These are phyloP conservation scores for Terfezia claveryi DNA, from an alignment of 495 filamentous ascomycete genomes.

Conservation along the genomic window DNA sequence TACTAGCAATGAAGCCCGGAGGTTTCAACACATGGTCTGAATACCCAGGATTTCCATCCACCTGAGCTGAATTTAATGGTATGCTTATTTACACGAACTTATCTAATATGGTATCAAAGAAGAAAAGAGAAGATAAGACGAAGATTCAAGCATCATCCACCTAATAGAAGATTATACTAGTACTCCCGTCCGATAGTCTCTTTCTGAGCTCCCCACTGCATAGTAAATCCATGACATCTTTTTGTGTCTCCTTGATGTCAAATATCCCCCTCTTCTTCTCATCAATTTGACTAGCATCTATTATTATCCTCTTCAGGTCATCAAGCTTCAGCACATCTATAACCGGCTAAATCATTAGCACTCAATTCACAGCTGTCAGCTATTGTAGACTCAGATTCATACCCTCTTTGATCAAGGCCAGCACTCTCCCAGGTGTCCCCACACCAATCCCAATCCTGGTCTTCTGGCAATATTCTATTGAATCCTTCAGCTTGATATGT, in stretches of 20 bases:
- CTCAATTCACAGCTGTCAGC: background rate
- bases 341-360: constrained; percentile 2
- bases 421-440: constrained; percentile 63
- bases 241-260: constrained; percentile 75
- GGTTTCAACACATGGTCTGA: no score
- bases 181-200: background rate
- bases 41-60: no score
- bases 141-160: no score
- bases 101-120: no score
- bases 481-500: constrained; percentile 85
- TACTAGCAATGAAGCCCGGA: no score
- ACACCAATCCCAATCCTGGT: constrained; percentile 59
- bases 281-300: constrained; percentile 79
- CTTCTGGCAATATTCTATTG: constrained; percentile 51
- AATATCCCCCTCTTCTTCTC: constrained; percentile 78
- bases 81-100: no score
- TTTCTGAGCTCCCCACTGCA: background rate
- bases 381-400: constrained; percentile 8
- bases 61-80: no score
- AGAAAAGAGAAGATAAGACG: no score
- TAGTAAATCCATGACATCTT: constrained; percentile 13
- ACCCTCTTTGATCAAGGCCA: constrained; percentile 65
- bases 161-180: background rate
- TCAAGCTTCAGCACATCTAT: constrained; percentile 45
- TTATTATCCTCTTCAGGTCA: constrained; percentile 52